Base-by-base conservation (phyloP, 805 yeast genomes). In the Komagataella phaffii region DNA sequence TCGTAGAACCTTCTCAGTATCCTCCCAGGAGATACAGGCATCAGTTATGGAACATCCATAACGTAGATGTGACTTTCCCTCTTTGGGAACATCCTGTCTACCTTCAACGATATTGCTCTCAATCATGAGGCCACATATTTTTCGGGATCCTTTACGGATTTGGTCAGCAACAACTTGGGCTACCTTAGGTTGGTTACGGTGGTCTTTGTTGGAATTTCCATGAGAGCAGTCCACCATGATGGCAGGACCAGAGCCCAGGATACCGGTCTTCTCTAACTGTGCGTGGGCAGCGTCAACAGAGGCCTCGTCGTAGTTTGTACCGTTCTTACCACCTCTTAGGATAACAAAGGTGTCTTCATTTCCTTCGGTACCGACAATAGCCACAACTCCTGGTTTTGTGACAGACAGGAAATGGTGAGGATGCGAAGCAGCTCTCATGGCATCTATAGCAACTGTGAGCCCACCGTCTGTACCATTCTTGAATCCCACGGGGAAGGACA, bases 401-500 rank as follows among this genome's bases (percentile, higher is more conserved):
- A 93, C 97, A 58, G 96, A 93, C 85, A 91, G 79, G 75, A 91
- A 91, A 70, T 90, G 97, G 66, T 91, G 99, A 49, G 95, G 80
- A 64, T 83, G 83, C 45, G 91, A 75, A 47, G 99, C 95, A 48
- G 99, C 93, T 66, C 83, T 78, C 59, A 88, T 85, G 45, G 99
- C 98, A 66, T 90, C 99, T 50, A 93, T 74, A 10, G 99, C 96
- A 55, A 91, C 97, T 53, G 81, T 85, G 55, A 91, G 73, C 50
- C 93, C 77, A 64, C 99, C 99, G 67, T 91, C 99, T 46, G 99
- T 91, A 69, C 98, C 99, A 67, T 91, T 91, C 73, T 91, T 91
- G 85, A 91, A 91, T 50, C 99, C 99, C 53, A 91, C 82, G 53
- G 99, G 99, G 91, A 91, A 91, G n/a, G 96, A 87, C 55, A 93